phyloP scores from a whole-genome alignment of 371 early-diverging fungal genomes.

The Apophysomyces variabilis region DNA sequence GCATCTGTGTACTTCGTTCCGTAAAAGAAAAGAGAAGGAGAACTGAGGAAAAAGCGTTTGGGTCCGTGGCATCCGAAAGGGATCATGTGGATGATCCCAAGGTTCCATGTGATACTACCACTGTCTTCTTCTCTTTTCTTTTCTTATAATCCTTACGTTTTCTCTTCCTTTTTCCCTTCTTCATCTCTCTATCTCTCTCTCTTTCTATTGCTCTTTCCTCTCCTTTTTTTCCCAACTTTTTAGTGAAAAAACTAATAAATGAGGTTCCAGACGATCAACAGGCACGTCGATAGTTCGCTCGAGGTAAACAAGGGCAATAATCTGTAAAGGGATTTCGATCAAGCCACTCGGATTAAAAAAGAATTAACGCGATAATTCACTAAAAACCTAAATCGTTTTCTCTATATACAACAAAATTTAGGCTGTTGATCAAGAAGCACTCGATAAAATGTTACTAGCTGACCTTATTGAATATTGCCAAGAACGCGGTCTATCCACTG shows the following conservation, averaged over 20 bases:
- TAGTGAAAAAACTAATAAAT: neutral
- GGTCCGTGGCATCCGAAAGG: neutral
- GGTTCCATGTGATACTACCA: constrained; percentile 6
- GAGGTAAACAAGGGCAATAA: constrained; percentile 25
- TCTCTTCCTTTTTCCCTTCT: constrained; percentile 4
- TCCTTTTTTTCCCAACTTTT: neutral
- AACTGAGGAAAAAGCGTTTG: neutral
- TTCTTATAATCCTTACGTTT: neutral
- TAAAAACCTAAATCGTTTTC: neutral
- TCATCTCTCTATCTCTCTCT: constrained; percentile 1
- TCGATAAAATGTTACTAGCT: constrained; percentile 66
- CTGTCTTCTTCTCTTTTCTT: neutral
- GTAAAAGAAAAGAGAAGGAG: too few relatives aligned
- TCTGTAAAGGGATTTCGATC: too few relatives aligned
- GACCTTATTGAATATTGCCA: constrained; percentile 77
- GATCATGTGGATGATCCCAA: constrained; percentile 9
- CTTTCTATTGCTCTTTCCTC: constrained; percentile 11
- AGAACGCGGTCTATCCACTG: constrained; percentile 71
- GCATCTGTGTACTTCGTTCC: too few relatives aligned
- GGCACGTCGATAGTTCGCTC: constrained; percentile 42
- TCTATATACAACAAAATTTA: constrained; percentile 6
- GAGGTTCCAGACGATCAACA: constrained; percentile 39
- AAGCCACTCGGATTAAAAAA: too few relatives aligned
- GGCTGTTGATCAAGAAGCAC: constrained; percentile 32
- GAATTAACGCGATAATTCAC: too few relatives aligned